Evolutionary conservation across 1,284 basidiomycete genomes (phyloP).

Genomic region (Boletus holoroseus): DNA sequence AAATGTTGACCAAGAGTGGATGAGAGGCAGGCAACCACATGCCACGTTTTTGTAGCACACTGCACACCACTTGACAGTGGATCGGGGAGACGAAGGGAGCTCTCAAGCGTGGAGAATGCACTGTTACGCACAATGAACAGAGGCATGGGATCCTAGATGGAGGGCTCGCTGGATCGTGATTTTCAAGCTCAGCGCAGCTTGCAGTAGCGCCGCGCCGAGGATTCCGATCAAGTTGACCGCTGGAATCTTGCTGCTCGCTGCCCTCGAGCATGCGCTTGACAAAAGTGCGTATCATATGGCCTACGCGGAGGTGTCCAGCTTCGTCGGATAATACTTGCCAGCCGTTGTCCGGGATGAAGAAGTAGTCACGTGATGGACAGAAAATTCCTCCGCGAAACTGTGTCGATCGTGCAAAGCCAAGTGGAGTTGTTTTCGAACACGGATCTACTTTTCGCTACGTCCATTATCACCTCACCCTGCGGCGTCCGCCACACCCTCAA

Average conservation of each 20-base stretch:
- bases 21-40: not conserved
- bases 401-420: conserved; percentile 7
- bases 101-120: not conserved
- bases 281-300: not conserved
- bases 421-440: conserved; percentile 1
- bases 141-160: not conserved
- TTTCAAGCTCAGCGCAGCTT: conserved; percentile 20
- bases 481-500: conserved; percentile 26
- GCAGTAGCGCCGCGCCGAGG: conserved; percentile 16
- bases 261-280: not conserved
- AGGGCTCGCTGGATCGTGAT: conserved; percentile 16
- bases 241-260: not conserved
- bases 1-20: not conserved
- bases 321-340: too few relatives aligned
- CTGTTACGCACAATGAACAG: not conserved
- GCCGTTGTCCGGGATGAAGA: not conserved
- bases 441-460: conserved; percentile 12
- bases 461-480: conserved; percentile 15
- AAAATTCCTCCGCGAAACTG: conserved; percentile 9
- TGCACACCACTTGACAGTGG: conserved; percentile 2
- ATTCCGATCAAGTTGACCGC: conserved; percentile 22
- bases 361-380: conserved; percentile 7
- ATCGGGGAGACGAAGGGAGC: conserved; percentile 8
- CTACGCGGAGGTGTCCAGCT: not conserved
- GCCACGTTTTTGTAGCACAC: not conserved